Base-by-base conservation (phyloP, 2,329 filamentous ascomycete species). In the Cercospora sp. region DNA sequence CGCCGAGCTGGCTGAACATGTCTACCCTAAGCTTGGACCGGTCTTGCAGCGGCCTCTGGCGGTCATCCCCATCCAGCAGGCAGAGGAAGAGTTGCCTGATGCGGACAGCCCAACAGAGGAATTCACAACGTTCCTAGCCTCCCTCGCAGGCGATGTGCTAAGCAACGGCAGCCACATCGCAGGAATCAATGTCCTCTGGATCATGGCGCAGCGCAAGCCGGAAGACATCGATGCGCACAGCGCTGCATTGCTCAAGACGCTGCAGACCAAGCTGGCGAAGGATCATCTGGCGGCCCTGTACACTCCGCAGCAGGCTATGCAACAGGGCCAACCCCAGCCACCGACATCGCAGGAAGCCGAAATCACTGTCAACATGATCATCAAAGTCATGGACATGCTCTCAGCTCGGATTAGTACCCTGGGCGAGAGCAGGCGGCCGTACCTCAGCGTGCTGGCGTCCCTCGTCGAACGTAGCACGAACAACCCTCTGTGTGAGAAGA, bases 391-490 rank as follows among this genome's bases (percentile, higher is more conserved):
- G 70, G 94, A 98, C 75, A 89, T 97, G 67, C 91, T 97, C 24
- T 92, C 95, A 1, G 86, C 93, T 71, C 90, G 95, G 53, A 98
- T 99, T 89, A 94, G 95, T 74, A 90, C 91, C 43, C 86, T 99
- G 12, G 93, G 93, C 1, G 95, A 99, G 73, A 93, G 94, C 77
- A 87, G 95, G 53, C 86, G 96, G 57, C 94, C 95, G 0, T 99
- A 98, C 82, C 86, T 99, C 1, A 98, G 94, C 77, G 94, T 98
- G 3, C 84, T 99, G 37, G 95, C 95, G 4, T 95, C 94, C 18
- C 85, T 99, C 24, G 94, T 99, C 3, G 95, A 99, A 80, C 95
- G 97, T 77, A 98, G 95, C 0, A 87, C 92, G 79, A 95, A 94
- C 76, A 90, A 90, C 67, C 86, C 88, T 21, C 86, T 99, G 7